A percentile compares a stretch with the other conserved stretches of the same genome.
Evolutionary conservation across 2,329 filamentous ascomycete species (phyloP).

Genomic region (Colletotrichum brevisporum): DNA sequence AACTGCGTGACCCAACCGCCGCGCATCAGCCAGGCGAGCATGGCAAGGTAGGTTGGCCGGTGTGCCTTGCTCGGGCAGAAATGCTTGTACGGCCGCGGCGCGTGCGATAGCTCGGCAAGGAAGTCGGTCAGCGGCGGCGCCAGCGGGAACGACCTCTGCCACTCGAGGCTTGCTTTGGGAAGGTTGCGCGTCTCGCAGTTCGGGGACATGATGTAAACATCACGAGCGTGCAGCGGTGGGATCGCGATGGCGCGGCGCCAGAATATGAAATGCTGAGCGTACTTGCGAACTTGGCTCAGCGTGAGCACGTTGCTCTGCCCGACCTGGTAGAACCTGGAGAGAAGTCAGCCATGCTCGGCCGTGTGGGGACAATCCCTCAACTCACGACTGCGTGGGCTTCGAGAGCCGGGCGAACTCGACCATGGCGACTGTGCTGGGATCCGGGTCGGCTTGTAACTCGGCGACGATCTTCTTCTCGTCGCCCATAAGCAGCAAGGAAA

Average conservation of each 20-base stretch:
- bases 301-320: constrained; percentile 80
- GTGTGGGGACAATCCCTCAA: constrained; percentile 34
- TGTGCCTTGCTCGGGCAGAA: constrained; percentile 91
- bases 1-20: constrained; percentile 95
- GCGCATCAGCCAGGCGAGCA: constrained; percentile 93
- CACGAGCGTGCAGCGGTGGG: constrained; percentile 88
- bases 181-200: constrained; percentile 86
- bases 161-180: constrained; percentile 77
- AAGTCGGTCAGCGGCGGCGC: constrained; percentile 88
- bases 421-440: constrained; percentile 82
- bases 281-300: constrained; percentile 84
- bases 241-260: constrained; percentile 95
- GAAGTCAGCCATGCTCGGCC: neutral
- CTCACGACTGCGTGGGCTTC: constrained; percentile 75
- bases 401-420: constrained; percentile 85
- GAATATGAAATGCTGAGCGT: constrained; percentile 94
- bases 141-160: constrained; percentile 84
- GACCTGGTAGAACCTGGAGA: constrained; percentile 73
- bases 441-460: constrained; percentile 82
- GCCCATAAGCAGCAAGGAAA: constrained; percentile 86
- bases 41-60: constrained; percentile 87
- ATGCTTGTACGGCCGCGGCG: constrained; percentile 84
- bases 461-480: constrained; percentile 82
- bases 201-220: constrained; percentile 92
- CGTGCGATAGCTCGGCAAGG: constrained; percentile 84